These are phyloP conservation scores for Trichoderma atrobrunneum DNA, from an alignment of 2,329 filamentous ascomycete genomes.

Conservation along the genomic window DNA sequence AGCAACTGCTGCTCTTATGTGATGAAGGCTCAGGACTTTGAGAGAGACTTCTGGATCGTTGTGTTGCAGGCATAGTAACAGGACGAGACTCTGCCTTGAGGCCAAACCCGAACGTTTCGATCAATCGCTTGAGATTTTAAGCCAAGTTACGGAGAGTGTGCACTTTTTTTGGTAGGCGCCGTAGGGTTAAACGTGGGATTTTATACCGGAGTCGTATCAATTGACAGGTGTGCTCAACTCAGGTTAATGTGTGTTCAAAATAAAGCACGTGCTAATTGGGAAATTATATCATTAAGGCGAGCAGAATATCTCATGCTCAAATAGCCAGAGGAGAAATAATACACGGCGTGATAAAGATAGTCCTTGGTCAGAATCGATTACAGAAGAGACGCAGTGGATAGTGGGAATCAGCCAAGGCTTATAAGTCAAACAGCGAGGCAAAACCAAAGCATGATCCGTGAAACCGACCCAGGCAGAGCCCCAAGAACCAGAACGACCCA, in stretches of 20 bases:
- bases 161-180: not conserved
- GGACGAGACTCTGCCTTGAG: not conserved
- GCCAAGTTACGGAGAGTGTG: not conserved
- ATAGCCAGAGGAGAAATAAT: not conserved
- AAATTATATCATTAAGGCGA: not conserved
- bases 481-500: not conserved
- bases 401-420: not conserved
- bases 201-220: not conserved
- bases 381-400: not conserved
- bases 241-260: too few relatives aligned
- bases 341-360: not conserved
- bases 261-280: not conserved
- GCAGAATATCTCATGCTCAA: not conserved
- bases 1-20: conserved; percentile 30
- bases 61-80: conserved; percentile 23
- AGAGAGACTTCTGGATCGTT: conserved; percentile 27
- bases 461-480: not conserved
- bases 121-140: not conserved
- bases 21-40: conserved; percentile 23
- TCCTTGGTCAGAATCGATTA: not conserved
- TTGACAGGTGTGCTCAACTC: not conserved
- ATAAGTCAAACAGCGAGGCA: not conserved
- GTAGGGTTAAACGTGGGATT: not conserved
- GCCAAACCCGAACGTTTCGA: not conserved
- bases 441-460: not conserved